phyloP scores from a whole-genome alignment of 140 eudicot species.

The Cichorium intybus region DNA sequence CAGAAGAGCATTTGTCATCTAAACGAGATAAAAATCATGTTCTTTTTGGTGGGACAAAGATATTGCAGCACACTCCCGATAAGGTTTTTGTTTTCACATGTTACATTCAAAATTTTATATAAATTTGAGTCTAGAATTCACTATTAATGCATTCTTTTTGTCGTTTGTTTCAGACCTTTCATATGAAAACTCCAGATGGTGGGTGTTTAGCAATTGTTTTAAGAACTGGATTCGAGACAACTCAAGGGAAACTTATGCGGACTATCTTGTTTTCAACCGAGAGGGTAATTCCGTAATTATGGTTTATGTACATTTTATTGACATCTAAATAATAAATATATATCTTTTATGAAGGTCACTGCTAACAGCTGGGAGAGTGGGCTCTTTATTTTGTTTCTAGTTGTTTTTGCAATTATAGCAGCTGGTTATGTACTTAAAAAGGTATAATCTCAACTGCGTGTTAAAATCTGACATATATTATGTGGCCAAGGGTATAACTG shows the following conservation, averaged over 20 bases:
- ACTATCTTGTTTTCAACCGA: slow-evolving; percentile 96
- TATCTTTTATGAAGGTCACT: slow-evolving; percentile 60
- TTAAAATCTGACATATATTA: background rate
- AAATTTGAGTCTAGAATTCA: background rate
- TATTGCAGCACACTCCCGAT: slow-evolving; percentile 97
- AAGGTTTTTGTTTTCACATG: slow-evolving; percentile 53
- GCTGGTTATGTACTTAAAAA: slow-evolving; percentile 95
- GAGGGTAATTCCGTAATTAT: slow-evolving; percentile 52
- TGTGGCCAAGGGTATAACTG: background rate
- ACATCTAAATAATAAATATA: slow-evolving; percentile 4
- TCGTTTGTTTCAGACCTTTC: slow-evolving; percentile 51
- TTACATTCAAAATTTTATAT: background rate
- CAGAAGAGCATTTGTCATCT: slow-evolving; percentile 64
- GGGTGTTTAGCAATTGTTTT: slow-evolving; percentile 95
- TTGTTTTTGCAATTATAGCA: slow-evolving; percentile 85
- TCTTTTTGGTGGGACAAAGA: slow-evolving; percentile 98
- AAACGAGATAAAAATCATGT: slow-evolving; percentile 84
- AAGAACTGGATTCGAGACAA: slow-evolving; percentile 95
- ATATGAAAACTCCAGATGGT: slow-evolving; percentile 91
- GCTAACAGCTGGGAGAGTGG: slow-evolving; percentile 99
- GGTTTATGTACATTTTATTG: background rate
- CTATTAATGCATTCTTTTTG: slow-evolving; percentile 9
- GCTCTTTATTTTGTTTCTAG: slow-evolving; percentile 79
- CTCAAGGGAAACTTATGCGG: slow-evolving; percentile 97
- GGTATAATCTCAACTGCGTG: slow-evolving; percentile 28